phyloP scores from a whole-genome alignment of 1,284 basidiomycete species.

The Trichosporon sp. region DNA sequence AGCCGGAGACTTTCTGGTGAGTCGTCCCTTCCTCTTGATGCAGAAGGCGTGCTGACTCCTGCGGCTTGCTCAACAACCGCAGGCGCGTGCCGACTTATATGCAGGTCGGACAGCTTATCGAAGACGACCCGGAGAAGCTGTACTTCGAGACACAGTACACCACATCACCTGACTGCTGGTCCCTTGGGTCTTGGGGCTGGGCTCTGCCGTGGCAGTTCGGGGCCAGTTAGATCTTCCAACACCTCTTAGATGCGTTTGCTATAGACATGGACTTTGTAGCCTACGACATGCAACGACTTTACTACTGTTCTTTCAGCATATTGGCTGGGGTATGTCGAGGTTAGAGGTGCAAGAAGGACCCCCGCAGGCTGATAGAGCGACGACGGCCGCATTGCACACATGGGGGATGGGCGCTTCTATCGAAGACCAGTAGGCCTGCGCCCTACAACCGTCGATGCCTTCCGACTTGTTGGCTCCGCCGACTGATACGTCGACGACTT shows the following conservation, averaged over 20 bases:
- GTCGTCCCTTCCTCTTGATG: neutral
- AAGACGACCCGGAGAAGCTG: neutral
- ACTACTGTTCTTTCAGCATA: neutral
- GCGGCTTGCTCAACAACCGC: neutral
- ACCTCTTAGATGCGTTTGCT: neutral
- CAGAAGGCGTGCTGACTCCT: neutral
- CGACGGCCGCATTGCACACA: no score
- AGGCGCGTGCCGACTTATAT: neutral
- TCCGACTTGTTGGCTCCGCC: no score
- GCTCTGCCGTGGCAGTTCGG: conserved; percentile 1
- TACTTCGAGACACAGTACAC: neutral
- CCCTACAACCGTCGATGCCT: no score
- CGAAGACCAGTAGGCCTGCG: neutral
- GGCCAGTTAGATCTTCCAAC: neutral
- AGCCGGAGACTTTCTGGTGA: neutral
- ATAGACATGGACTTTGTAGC: neutral
- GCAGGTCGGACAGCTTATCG: neutral
- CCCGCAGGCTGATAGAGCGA: no score
- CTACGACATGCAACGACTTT: no score
- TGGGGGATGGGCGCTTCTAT: no score
- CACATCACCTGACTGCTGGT: neutral
- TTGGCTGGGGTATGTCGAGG: no score
- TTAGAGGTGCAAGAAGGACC: no score
- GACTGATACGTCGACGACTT: no score
- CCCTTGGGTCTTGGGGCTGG: neutral